Conservation (phyloP, 139 green algal genomes). For the Klebsormidium nitens region DNA sequence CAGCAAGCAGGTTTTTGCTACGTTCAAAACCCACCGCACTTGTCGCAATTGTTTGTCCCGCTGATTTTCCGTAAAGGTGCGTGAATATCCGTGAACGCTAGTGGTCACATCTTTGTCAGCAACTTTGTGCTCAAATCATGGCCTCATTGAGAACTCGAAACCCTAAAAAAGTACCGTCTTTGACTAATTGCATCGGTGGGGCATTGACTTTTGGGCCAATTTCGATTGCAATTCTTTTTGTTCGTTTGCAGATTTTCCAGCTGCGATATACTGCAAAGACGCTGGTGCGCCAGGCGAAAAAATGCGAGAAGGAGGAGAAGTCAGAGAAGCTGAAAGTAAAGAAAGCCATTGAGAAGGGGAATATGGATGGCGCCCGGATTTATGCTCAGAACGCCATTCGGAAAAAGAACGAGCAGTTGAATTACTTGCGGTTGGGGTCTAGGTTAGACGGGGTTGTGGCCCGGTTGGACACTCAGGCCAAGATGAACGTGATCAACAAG, state of each 20-base stretch:
- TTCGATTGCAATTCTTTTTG: too few species aligned
- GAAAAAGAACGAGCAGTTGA: conserved; percentile 86
- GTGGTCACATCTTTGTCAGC: too few species aligned
- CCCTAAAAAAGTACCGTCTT: too few species aligned
- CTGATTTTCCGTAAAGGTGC: too few species aligned
- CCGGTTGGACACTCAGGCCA: conserved; percentile 81
- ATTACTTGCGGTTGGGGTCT: conserved; percentile 86
- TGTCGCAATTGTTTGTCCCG: too few species aligned
- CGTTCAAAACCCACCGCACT: too few species aligned
- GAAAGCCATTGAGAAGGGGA: conserved; percentile 97
- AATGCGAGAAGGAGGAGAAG: conserved; percentile 96
- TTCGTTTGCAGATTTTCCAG: conserved; percentile 98
- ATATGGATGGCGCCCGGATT: conserved; percentile 82
- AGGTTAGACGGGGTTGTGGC: conserved; percentile 88
- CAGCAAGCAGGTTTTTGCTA: too few species aligned
- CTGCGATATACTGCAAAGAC: conserved; percentile 93
- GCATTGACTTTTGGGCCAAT: too few species aligned
- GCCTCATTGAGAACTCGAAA: too few species aligned
- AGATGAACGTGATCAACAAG: conserved; percentile 79
- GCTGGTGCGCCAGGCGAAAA: conserved; percentile 69
- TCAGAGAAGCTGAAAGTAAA: conserved; percentile 88
- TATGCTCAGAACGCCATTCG: conserved; percentile 89
- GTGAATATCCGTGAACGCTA: too few species aligned
- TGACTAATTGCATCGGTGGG: too few species aligned
- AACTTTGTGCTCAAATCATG: too few species aligned